These are phyloP conservation scores for Trifolium fragiferum DNA, from an alignment of 306 rosid species.

Conservation along the genomic window DNA sequence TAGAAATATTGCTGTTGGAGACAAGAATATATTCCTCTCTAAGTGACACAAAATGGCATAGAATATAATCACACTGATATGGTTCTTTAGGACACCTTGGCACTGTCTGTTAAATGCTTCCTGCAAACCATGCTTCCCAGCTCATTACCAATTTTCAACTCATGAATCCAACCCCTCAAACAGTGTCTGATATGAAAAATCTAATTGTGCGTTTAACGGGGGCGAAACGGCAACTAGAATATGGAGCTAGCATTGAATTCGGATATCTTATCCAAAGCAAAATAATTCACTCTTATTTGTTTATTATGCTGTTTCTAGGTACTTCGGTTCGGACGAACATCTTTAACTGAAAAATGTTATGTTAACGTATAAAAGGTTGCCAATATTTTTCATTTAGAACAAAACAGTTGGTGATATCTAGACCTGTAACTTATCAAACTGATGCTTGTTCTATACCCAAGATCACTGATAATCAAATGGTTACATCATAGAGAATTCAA, in stretches of 20 bases:
- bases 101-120: constrained; percentile 39
- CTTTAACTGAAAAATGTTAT: not conserved
- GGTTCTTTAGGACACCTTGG: constrained; percentile 29
- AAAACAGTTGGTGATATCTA: not conserved
- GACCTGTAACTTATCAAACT: not conserved
- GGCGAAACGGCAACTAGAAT: not conserved
- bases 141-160: constrained; percentile 26
- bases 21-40: constrained; percentile 41
- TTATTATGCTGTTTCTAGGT: constrained; percentile 1
- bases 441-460: not conserved
- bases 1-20: constrained; percentile 27
- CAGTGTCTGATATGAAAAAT: constrained; percentile 3
- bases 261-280: not conserved
- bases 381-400: not conserved
- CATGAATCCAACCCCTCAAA: constrained; percentile 22
- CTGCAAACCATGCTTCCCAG: constrained; percentile 39
- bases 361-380: not conserved
- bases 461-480: not conserved
- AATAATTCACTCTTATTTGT: not conserved
- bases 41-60: constrained; percentile 38
- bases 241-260: not conserved
- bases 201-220: not conserved
- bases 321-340: not conserved
- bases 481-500: too few relatives aligned
- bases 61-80: constrained; percentile 27